Evolutionary conservation across 2,329 filamentous ascomycete species (phyloP).

Genomic region (Cladophialophora psammophila): DNA sequence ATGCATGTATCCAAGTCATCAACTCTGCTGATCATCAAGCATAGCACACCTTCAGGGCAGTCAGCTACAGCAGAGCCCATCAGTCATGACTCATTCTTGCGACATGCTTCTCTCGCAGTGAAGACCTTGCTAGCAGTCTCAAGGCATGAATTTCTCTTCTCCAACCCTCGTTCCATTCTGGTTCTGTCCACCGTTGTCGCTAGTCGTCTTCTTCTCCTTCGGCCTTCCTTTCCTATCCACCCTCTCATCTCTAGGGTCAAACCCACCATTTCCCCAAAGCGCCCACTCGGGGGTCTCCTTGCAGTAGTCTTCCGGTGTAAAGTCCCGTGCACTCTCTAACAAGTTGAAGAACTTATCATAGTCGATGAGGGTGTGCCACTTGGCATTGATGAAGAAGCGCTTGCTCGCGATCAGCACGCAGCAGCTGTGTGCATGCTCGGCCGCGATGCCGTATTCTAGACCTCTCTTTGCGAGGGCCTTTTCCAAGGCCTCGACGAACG

Average conservation of each 20-base stretch:
- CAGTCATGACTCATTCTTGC: not conserved
- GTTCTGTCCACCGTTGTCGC: not conserved
- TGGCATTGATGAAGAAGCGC: conserved; percentile 76
- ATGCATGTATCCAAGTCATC: not conserved
- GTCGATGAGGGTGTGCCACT: conserved; percentile 92
- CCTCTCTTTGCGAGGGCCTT: conserved; percentile 72
- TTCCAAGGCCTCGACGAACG: conserved; percentile 80
- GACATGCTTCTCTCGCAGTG: not conserved
- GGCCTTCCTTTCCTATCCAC: conserved; percentile 79
- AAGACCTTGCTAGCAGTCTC: not conserved
- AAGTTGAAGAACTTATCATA: conserved; percentile 88
- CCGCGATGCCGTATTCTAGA: conserved; percentile 86
- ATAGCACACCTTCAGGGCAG: not conserved
- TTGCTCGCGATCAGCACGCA: conserved; percentile 86
- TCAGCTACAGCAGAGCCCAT: not conserved
- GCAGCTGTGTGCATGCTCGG: conserved; percentile 94
- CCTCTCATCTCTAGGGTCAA: conserved; percentile 86
- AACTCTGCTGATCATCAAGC: not conserved
- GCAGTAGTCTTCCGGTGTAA: conserved; percentile 90
- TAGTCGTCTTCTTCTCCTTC: conserved; percentile 25
- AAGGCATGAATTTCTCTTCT: not conserved
- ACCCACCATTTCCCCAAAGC: conserved; percentile 90
- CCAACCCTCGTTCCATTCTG: not conserved
- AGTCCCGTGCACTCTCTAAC: conserved; percentile 76
- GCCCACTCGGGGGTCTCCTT: conserved; percentile 92